phyloP scores from a whole-genome alignment of 2,329 filamentous ascomycete species.

The Metarhizium anisopliae region DNA sequence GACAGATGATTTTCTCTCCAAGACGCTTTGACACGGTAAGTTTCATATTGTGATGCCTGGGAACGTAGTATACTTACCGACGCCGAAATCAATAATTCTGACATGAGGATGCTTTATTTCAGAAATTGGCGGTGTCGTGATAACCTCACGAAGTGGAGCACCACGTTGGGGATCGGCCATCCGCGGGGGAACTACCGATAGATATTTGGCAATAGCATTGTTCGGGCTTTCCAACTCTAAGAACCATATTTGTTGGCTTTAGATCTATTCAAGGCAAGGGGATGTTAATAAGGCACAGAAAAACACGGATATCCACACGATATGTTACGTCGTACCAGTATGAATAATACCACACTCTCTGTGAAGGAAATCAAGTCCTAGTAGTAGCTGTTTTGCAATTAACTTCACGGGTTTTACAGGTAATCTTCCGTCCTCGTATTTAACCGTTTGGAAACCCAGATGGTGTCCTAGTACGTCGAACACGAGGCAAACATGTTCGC shows the following conservation, averaged over 20 bases:
- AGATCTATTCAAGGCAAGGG: not conserved
- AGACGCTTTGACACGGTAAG: not conserved
- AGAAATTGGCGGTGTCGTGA: not conserved
- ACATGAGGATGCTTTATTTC: not conserved
- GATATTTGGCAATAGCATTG: not conserved
- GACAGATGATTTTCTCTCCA: conserved; percentile 10
- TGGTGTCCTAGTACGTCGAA: conserved; percentile 2
- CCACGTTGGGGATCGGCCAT: not conserved
- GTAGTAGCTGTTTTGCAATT: not conserved
- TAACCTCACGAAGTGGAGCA: not conserved
- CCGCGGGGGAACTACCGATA: not conserved
- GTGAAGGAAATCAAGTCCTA: not conserved
- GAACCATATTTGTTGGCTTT: not conserved
- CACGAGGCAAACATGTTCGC: conserved; percentile 1
- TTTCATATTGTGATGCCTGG: not conserved
- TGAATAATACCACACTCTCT: not conserved
- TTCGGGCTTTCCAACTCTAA: not conserved
- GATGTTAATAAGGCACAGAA: not conserved
- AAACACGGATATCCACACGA: not conserved
- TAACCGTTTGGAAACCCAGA: not conserved
- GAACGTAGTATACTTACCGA: not conserved
- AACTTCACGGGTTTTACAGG: conserved; percentile 1
- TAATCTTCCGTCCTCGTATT: not conserved
- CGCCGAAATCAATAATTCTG: conserved; percentile 2
- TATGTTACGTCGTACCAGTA: not conserved